Evolutionary conservation across 2,329 filamentous ascomycete genomes (phyloP).

Genomic region (Fusarium oligoseptatum): DNA sequence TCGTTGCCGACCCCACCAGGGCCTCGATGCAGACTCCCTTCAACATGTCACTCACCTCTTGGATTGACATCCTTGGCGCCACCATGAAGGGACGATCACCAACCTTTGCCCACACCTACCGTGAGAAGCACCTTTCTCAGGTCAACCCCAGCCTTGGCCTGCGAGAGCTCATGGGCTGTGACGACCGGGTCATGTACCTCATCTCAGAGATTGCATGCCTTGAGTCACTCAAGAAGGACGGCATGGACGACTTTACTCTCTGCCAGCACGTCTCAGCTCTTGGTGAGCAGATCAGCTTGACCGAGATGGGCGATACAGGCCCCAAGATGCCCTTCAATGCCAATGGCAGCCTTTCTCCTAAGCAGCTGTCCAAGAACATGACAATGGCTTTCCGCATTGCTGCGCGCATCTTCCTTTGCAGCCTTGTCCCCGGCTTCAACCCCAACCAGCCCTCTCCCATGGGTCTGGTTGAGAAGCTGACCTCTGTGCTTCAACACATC

Average conservation of each 20-base stretch:
- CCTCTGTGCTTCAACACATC: conserved; percentile 82
- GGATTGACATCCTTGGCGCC: conserved; percentile 97
- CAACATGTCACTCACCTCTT: conserved; percentile 93
- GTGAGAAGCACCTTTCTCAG: conserved; percentile 87
- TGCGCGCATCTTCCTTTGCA: conserved; percentile 96
- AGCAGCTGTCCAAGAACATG: conserved; percentile 89
- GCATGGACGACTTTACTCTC: conserved; percentile 86
- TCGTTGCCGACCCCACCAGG: conserved; percentile 72
- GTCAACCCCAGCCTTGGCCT: conserved; percentile 76
- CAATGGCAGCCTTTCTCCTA: conserved; percentile 82
- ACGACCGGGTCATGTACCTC: conserved; percentile 96
- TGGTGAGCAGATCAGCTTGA: conserved; percentile 86
- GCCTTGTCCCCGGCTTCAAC: conserved; percentile 89
- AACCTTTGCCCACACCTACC: conserved; percentile 93
- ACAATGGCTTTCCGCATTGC: conserved; percentile 91
- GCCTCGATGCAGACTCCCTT: conserved; percentile 75
- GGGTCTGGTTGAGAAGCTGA: conserved; percentile 83
- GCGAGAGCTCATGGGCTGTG: conserved; percentile 95
- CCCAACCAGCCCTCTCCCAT: conserved; percentile 80
- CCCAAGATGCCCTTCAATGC: conserved; percentile 73
- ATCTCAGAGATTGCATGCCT: conserved; percentile 98
- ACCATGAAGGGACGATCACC: conserved; percentile 92
- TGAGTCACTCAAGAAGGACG: conserved; percentile 85
- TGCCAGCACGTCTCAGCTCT: conserved; percentile 92
- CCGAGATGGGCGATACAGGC: conserved; percentile 73